Percentiles rank a stretch among this genome's conserved stretches.
Conservation (phyloP, 345 rosid genomes). For the Cardamine occulta region DNA sequence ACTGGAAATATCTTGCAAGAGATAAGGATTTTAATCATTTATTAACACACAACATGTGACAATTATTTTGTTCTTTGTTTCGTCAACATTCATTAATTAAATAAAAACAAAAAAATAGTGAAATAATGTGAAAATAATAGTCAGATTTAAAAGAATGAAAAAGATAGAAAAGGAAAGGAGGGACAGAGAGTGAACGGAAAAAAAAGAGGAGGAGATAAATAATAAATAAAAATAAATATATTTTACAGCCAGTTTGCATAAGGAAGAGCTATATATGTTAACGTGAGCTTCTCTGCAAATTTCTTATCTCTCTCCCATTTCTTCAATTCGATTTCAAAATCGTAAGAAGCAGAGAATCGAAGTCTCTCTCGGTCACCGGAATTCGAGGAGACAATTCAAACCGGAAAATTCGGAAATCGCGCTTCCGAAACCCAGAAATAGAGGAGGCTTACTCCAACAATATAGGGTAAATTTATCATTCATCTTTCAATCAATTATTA, state of each 20-base stretch:
- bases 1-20: neutral
- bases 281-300: conserved; percentile 40
- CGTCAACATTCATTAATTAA: conserved; percentile 19
- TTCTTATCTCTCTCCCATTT: conserved; percentile 34
- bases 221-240: neutral
- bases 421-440: neutral
- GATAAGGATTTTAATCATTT: conserved; percentile 16
- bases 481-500: neutral
- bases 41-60: conserved; percentile 34
- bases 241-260: neutral
- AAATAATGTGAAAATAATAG: conserved; percentile 24
- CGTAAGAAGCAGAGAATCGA: conserved; percentile 8
- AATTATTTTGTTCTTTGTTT: conserved; percentile 11
- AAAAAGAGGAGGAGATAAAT: neutral
- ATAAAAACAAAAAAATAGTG: conserved; percentile 6
- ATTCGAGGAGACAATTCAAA: conserved; percentile 14
- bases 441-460: conserved; percentile 1
- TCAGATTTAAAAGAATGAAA: conserved; percentile 18
- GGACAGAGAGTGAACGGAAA: conserved; percentile 2
- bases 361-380: conserved; percentile 38
- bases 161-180: conserved; percentile 39
- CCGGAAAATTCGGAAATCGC: neutral
- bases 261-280: conserved; percentile 40
- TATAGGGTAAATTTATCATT: conserved; percentile 16
- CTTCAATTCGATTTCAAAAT: neutral